Evolutionary conservation across 768 basidiomycete species (phyloP).

Genomic region (Lactarius hatsudake): DNA sequence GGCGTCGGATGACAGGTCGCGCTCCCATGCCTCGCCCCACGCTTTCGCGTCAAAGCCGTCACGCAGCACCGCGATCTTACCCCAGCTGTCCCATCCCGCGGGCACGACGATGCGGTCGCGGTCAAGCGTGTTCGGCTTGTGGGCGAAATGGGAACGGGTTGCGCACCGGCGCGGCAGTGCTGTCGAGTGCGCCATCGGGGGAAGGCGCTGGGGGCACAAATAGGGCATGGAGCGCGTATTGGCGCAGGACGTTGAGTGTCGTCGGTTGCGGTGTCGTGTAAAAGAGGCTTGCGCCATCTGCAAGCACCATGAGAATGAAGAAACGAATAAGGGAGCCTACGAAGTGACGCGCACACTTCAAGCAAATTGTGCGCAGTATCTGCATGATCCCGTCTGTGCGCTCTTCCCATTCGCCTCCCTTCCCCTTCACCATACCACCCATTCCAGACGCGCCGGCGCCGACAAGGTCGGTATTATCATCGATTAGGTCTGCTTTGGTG

Average conservation of each 20-base stretch:
- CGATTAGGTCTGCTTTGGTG: conserved; percentile 91
- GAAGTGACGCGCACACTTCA: conserved; percentile 69
- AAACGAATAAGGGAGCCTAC: neutral
- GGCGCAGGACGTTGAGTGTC: conserved; percentile 71
- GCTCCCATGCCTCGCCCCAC: conserved; percentile 80
- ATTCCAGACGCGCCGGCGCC: conserved; percentile 74
- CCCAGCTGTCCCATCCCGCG: conserved; percentile 98
- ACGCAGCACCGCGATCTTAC: conserved; percentile 85
- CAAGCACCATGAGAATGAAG: neutral
- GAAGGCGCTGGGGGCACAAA: conserved; percentile 72
- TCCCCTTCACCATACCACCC: conserved; percentile 89
- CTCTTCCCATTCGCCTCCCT: conserved; percentile 93
- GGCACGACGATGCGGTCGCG: conserved; percentile 91
- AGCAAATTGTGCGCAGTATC: conserved; percentile 84
- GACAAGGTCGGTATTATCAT: conserved; percentile 70
- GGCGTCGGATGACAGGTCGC: conserved; percentile 47
- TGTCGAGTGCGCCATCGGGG: conserved; percentile 34
- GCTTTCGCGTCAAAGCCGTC: conserved; percentile 86
- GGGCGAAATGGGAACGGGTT: conserved; percentile 87
- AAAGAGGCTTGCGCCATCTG: conserved; percentile 90
- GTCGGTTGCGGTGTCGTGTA: conserved; percentile 83
- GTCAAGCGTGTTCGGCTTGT: conserved; percentile 89
- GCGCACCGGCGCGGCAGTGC: conserved; percentile 49
- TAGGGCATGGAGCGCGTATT: conserved; percentile 80
- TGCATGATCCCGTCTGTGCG: conserved; percentile 94